Conservation (phyloP, 208 protist species). For the Crithidia sp. region DNA sequence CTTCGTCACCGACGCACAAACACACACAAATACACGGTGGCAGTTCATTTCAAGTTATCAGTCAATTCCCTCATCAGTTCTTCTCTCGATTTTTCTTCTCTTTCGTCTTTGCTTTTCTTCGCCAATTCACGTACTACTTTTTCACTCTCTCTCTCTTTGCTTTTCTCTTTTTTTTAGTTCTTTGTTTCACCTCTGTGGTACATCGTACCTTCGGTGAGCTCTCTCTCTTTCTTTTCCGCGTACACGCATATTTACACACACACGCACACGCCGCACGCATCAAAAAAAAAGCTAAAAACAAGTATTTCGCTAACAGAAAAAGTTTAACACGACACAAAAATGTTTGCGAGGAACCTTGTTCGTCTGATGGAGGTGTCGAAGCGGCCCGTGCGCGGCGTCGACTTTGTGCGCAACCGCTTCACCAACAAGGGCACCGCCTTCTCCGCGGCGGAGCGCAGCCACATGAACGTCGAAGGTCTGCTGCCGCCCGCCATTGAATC, state of each 20-base stretch:
- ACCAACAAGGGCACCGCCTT: constrained; percentile 76
- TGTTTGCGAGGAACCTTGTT: constrained; percentile 39
- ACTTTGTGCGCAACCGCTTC: constrained; percentile 77
- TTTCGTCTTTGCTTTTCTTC: neutral
- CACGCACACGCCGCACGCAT: neutral
- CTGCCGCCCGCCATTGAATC: constrained; percentile 72
- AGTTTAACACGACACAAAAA: neutral
- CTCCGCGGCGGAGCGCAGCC: constrained; percentile 58
- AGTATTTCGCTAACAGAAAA: no score
- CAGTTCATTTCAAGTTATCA: neutral
- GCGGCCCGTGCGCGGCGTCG: constrained; percentile 51
- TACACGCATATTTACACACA: no score
- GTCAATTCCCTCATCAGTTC: neutral
- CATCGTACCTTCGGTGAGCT: no score
- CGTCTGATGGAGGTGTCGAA: constrained; percentile 43
- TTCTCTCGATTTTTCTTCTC: neutral
- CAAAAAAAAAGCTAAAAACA: neutral
- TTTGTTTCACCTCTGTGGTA: neutral
- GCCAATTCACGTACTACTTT: no score
- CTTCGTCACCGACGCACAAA: no score
- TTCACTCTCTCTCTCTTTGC: constrained; percentile 15
- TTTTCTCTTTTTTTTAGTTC: constrained; percentile 8
- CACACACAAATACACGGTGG: no score
- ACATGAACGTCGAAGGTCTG: constrained; percentile 61
- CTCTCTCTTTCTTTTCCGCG: no score